Conservation (phyloP, 805 yeast species). For the Priceomyces haplophilus region DNA sequence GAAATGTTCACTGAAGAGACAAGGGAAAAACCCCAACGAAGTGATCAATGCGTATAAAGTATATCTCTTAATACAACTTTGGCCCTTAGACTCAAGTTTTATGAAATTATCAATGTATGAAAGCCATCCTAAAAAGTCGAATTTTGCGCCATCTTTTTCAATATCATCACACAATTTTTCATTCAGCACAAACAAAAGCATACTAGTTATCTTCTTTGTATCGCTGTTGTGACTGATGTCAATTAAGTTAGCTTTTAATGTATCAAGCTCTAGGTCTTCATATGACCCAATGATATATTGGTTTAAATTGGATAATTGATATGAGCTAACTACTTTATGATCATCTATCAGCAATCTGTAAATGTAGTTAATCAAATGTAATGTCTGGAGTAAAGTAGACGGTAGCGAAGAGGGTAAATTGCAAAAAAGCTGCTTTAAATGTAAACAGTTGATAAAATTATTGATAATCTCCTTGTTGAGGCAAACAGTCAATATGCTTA, state of each 20-base stretch:
- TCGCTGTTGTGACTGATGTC: slow-evolving; percentile 2
- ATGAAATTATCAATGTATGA: slow-evolving; percentile 13
- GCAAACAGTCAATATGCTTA: slow-evolving; percentile 24
- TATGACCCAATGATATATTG: slow-evolving; percentile 11
- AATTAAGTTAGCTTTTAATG: slow-evolving; percentile 7
- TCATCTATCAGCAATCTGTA: slow-evolving; percentile 10
- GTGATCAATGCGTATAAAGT: slow-evolving; percentile 29
- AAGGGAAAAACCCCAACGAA: slow-evolving; percentile 41
- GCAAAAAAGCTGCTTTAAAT: slow-evolving; percentile 12
- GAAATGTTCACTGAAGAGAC: slow-evolving; percentile 38
- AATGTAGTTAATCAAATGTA: slow-evolving; percentile 23
- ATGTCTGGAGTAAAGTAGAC: slow-evolving; percentile 13
- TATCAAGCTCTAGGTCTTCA: slow-evolving; percentile 18
- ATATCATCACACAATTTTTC: not conserved
- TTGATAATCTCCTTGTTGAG: slow-evolving; percentile 15
- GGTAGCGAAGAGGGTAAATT: slow-evolving; percentile 13
- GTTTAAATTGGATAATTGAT: slow-evolving; percentile 4
- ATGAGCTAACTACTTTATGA: slow-evolving; percentile 6
- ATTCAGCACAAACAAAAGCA: slow-evolving; percentile 5
- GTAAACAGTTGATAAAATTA: slow-evolving; percentile 19
- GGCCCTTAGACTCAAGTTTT: slow-evolving; percentile 4
- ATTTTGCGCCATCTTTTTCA: not conserved
- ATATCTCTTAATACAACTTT: slow-evolving; percentile 8
- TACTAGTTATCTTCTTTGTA: not conserved
- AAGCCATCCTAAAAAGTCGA: slow-evolving; percentile 21